Evolutionary conservation across 2,329 filamentous ascomycete species (phyloP), one percentile per base, ranked within the genome.

Genomic region (Colletotrichum siamense): DNA sequence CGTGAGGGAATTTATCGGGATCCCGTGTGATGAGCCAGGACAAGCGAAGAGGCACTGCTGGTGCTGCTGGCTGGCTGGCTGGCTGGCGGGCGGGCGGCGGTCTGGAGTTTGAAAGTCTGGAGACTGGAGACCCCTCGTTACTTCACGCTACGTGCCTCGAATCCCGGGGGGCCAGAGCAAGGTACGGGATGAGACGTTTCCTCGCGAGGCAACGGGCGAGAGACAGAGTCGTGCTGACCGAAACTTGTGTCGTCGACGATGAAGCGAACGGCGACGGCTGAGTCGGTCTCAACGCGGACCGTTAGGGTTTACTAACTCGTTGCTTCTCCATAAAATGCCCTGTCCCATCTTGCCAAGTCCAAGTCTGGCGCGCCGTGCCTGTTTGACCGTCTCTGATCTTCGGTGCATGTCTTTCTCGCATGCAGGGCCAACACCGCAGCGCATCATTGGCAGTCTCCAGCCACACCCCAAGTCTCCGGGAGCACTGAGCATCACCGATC

Each of bases 1-100:
- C 34, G 57, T 75, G 76, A 78, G 76, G 76, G 74, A 77, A 78
- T 78, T 77, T 77, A 30, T 71, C 67, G 52, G 76, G 30, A 76
- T 69, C 30, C 26, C 44, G 44, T 55, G 39, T 24, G 32, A 71
- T 26, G 71, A 69, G 66, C 39, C 24, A 39, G 52, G 61, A 59
- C 68, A 72, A 49, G 44, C 72, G 39, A 66, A 30, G 28, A 69
- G 26, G 62, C 18, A 66, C 22, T 55, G 68, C 32, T 18, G 32
- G 13, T 34, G 26, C 24, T 26, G 36, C 36, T 39, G 15, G 36
- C 34, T 36, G 34, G 55, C 55, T 39, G 36, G 36, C 36, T 44
- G 39, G 18, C 18, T 18, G 36, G 18, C 39, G n/a, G 39, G 39
- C 39, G 57, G 57, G 24, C n/a, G 44, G 73, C 73, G 74, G 74